Base-by-base conservation (phyloP, 2,329 filamentous ascomycete genomes). In the Verticillium klebahnii region DNA sequence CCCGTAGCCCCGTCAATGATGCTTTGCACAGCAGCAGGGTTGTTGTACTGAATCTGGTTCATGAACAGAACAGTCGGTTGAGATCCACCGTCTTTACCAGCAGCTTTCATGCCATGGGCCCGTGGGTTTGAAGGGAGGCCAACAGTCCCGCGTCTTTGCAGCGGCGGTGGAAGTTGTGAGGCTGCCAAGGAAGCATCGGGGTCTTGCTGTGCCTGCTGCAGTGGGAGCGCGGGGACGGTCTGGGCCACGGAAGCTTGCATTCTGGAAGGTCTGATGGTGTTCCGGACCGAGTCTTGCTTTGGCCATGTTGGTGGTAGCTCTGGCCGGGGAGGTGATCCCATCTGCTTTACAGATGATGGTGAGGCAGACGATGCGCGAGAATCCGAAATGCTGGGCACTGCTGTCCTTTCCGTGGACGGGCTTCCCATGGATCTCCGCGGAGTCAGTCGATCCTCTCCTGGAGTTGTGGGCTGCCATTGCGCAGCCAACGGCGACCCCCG, bases 31-130 rank as follows among this genome's bases (percentile, higher is more conserved):
- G 74, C 70, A 32, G 68, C 71, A 0, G 84, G 82, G 61, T 87
- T 75, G 60, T 85, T 75, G 64, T 85, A 85, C 39, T 82, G 76
- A 60, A 85, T 84, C 58, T 81, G 77, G 62, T 85, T 86, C 58
- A 86, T 71, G 60, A 85, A 80, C 78, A 86, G 80, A 56, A 85
- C 78, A 4, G 80, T 85, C 62, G 81, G 78, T 29, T 80, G 58
- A 61, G 62, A 55, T 58, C 61, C 4, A 8, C 67, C 65, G 14
- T 75, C 75, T 32, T 71, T 67, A 15, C 67, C 63, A 2, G 72
- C 60, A 17, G 66, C 59, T 57, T 70, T 74, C 52, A 76, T 66
- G 12, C 73, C 72, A 60, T 73, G 72, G 5, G 78, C 73, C 37
- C 75, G 74, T 3, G 82, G 82, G 57, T 83, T 82, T 2, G 74